Evolutionary conservation across 2,329 filamentous ascomycete species (phyloP), one percentile per base, ranked within the genome.

Genomic region (Penicillium nordicum): DNA sequence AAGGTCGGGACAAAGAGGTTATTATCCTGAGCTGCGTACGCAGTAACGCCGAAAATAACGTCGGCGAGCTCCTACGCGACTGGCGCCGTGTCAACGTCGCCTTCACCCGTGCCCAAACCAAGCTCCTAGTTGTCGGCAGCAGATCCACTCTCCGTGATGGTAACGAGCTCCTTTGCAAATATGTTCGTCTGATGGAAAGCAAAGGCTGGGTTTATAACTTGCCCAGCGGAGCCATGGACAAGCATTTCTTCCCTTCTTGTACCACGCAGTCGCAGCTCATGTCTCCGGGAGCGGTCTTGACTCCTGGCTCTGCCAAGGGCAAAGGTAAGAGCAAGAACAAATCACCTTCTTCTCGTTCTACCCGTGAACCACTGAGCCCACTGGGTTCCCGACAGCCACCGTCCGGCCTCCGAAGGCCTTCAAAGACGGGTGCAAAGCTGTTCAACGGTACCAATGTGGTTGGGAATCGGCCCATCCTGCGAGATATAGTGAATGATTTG

Each of bases 61-160:
- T 99, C n/a, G 94, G 94, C 18, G 94, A 97, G 53, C 74, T 99
- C 44, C 80, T 99, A 29, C 89, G 88, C 58, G 94, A 99, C 73
- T 95, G 92, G 89, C 81, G 94, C 53, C 80, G 94, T 47, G 92
- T 99, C 70, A 99, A 99, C 66, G 94, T 99, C 4, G 94, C 94
- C 0, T 90, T 99, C 62, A 99, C 94, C 4, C 82, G 94, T 29
- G 94, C 94, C 23, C 90, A 92, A 71, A 94, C 89, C 0, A 99
- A 99, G 77, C 78, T 99, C 36, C 80, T 99, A 1, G 88, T 99
- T 12, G 75, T 99, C 0, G 94, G 94, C 10, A 95, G 90, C 72
- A 84, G 84, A 68, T 81, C 80, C 54, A 99, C 94, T 0, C 78
- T 99, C n/a, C 76, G 77, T 14, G 75, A 78, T 21, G 77, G 76